Conservation (phyloP, 805 yeast species). For the Vanderwaltozyma tropicalis region DNA sequence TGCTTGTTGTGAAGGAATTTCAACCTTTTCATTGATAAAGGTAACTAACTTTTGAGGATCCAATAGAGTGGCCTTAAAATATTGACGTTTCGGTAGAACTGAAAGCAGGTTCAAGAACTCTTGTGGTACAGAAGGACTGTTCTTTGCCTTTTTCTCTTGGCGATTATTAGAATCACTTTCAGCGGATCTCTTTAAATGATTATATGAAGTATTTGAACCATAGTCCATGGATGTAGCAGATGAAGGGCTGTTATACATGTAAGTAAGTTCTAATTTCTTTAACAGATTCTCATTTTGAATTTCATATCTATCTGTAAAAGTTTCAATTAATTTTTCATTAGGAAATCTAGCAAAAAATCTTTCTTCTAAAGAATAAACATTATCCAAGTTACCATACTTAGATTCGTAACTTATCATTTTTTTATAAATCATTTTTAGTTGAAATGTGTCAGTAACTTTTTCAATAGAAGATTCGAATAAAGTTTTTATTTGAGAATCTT, state of each 20-base stretch:
- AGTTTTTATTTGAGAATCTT: constrained; percentile 66
- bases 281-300: constrained; percentile 28
- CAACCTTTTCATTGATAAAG: constrained; percentile 24
- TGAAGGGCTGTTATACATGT: constrained; percentile 8
- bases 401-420: constrained; percentile 60
- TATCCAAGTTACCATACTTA: constrained; percentile 56
- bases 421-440: constrained; percentile 40
- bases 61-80: constrained; percentile 23
- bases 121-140: constrained; percentile 13
- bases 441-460: constrained; percentile 27
- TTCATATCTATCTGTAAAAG: constrained; percentile 31
- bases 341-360: constrained; percentile 62
- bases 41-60: constrained; percentile 23
- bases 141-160: constrained; percentile 8
- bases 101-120: constrained; percentile 21
- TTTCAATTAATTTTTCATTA: constrained; percentile 33
- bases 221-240: neutral
- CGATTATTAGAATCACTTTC: neutral
- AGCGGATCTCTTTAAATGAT: constrained; percentile 1
- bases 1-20: constrained; percentile 10
- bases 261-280: constrained; percentile 29
- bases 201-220: neutral
- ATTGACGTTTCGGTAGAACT: constrained; percentile 27
- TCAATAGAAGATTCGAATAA: constrained; percentile 70
- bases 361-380: constrained; percentile 54